phyloP scores from a whole-genome alignment of 495 filamentous ascomycete species.

The Schizothecium vesticola region DNA sequence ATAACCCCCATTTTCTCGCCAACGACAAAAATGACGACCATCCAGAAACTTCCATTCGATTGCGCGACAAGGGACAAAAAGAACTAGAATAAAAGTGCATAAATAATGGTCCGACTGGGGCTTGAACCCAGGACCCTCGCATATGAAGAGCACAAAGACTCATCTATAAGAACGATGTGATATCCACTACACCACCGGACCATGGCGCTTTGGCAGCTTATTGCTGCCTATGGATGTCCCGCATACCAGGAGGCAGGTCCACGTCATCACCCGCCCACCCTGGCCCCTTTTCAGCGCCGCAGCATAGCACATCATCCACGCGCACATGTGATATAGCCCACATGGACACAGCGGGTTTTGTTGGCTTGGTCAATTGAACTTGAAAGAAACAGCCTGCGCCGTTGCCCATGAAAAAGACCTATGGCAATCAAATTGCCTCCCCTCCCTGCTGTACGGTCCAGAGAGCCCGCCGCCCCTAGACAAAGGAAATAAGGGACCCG shows the following conservation, averaged over 20 bases:
- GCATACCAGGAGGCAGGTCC: background rate
- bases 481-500: background rate
- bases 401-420: background rate
- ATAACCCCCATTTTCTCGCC: background rate
- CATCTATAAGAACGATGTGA: slow-evolving; percentile 11
- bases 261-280: background rate
- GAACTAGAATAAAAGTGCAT: background rate
- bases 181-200: slow-evolving; percentile 9
- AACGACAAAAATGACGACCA: background rate
- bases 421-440: background rate
- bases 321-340: background rate
- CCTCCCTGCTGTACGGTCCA: background rate
- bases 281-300: background rate
- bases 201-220: background rate
- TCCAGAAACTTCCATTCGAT: background rate
- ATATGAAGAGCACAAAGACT: slow-evolving; percentile 4
- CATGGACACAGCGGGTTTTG: background rate
- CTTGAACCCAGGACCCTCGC: slow-evolving; percentile 8
- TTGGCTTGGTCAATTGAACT: background rate
- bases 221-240: background rate
- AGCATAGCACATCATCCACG: background rate
- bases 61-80: background rate
- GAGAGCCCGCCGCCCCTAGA: background rate
- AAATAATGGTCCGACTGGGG: slow-evolving; percentile 2
- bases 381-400: background rate